These are phyloP conservation scores for Kalmanozyma brasiliensis DNA, from an alignment of 1,284 basidiomycete species.

Conservation along the genomic window DNA sequence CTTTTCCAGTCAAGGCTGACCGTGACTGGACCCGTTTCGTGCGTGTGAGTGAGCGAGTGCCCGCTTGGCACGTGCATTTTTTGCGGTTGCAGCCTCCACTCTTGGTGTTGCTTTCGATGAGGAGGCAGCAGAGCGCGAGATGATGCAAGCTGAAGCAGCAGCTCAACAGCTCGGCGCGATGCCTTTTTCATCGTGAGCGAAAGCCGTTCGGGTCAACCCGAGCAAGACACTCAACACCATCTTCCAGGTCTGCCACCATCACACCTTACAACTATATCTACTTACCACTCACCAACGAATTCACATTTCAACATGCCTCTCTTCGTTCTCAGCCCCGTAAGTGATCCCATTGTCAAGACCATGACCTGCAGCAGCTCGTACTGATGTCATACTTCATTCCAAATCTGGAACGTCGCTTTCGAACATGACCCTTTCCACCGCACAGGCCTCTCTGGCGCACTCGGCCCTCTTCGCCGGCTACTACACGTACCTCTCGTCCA, in stretches of 20 bases:
- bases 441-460: slow-evolving; percentile 66
- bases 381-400: slow-evolving; percentile 3
- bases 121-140: too few relatives aligned
- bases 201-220: too few relatives aligned
- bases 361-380: not conserved
- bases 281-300: not conserved
- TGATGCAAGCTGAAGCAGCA: too few relatives aligned
- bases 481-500: slow-evolving; percentile 62
- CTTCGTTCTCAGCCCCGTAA: slow-evolving; percentile 65
- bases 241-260: slow-evolving; percentile 5
- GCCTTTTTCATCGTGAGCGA: not conserved
- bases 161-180: too few relatives aligned
- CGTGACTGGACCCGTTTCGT: slow-evolving; percentile 1
- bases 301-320: slow-evolving; percentile 59
- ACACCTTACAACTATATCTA: slow-evolving; percentile 1
- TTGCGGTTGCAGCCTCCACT: slow-evolving; percentile 20
- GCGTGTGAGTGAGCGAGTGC: slow-evolving; percentile 1
- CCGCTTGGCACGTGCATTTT: slow-evolving; percentile 32
- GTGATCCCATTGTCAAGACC: too few relatives aligned
- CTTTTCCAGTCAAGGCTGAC: not conserved
- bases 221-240: too few relatives aligned
- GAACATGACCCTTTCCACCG: too few relatives aligned
- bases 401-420: not conserved
- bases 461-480: slow-evolving; percentile 66
- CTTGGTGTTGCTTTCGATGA: not conserved